These are phyloP conservation scores for Myxozyma mucilagina DNA, from an alignment of 805 yeast genomes.

Conservation along the genomic window DNA sequence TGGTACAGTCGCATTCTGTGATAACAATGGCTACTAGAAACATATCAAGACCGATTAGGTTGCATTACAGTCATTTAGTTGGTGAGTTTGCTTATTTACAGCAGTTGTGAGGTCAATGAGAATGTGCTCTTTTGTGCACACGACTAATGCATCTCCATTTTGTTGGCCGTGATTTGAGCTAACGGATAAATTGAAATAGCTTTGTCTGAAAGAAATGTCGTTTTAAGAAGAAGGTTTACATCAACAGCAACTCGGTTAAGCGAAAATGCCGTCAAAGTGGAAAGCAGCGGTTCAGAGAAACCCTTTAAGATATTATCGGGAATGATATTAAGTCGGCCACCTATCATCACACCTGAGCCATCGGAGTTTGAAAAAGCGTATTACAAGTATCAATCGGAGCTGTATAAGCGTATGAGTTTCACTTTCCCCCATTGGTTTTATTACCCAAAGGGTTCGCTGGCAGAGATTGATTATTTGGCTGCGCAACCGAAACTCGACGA, in stretches of 20 bases:
- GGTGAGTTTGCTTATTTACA: not conserved
- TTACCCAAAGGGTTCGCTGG: slow-evolving; percentile 83
- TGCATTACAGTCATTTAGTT: not conserved
- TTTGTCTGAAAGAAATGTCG: not conserved
- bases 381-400: slow-evolving; percentile 78
- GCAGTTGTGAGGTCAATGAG: not conserved
- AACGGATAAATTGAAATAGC: not conserved
- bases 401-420: slow-evolving; percentile 93
- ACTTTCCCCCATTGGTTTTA: slow-evolving; percentile 93
- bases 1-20: not conserved
- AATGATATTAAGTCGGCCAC: slow-evolving; percentile 72
- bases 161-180: not conserved
- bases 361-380: slow-evolving; percentile 71
- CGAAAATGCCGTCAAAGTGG: not conserved
- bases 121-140: not conserved
- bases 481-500: slow-evolving; percentile 50
- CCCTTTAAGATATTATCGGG: slow-evolving; percentile 39
- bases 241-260: not conserved
- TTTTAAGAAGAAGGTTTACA: not conserved
- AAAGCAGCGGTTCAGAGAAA: not conserved
- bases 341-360: slow-evolving; percentile 78
- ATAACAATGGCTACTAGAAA: not conserved
- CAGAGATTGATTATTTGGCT: slow-evolving; percentile 75
- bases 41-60: slow-evolving; percentile 1
- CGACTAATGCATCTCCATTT: not conserved